Base-by-base conservation (phyloP, 176 grass and related monocot species). In the Oryza officinalis region DNA sequence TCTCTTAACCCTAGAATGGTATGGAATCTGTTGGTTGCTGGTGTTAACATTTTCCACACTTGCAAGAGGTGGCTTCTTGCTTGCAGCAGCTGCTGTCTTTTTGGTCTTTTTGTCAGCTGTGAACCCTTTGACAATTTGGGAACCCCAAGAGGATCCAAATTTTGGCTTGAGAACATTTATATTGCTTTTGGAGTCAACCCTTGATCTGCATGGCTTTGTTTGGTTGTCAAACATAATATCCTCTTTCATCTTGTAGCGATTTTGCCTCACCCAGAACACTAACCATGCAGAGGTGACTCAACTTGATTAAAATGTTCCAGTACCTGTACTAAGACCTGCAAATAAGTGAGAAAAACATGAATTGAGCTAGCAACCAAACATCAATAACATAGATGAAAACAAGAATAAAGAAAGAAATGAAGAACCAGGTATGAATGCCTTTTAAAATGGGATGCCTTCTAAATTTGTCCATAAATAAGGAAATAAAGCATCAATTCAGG, bases 51-150 rank as follows among this genome's bases (percentile, higher is more conserved):
- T 91, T 72, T 96, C 86, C 0, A 84, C 71, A 67, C 49, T 79
- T 37, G 81, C 72, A 86, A 88, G 71, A 69, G 93, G 91, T 27
- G 88, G 91, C 49, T 96, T 99, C 87, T 99, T 99, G 86, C 71
- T 85, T 46, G 80, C 75, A 72, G 78, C n/a, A 52, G 90, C 72
- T 61, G 86, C 69, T 69, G 86, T 85, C 75, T 89, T 89, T 74
- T 99, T 99, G 76, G 87, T 89, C 83, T 96, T 99, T 80, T 94
- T 99, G 79, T 99, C 96, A 54, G 91, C 46, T 37, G 94, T 93
- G 75, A 99, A 94, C 12, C 96, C 96, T 81, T 89, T 94, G 45
- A 99, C 96, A 85, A 99, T 94, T 14, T 96, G 93, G n/a, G 96
- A 99, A 71, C 96, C 96, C 96, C 96, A 99, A 54, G 91, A 99